A percentile compares a stretch with the other conserved stretches of the same genome.
These are phyloP conservation scores for Hansenula anomala DNA, from an alignment of 1,139 yeast genomes.

Conservation along the genomic window DNA sequence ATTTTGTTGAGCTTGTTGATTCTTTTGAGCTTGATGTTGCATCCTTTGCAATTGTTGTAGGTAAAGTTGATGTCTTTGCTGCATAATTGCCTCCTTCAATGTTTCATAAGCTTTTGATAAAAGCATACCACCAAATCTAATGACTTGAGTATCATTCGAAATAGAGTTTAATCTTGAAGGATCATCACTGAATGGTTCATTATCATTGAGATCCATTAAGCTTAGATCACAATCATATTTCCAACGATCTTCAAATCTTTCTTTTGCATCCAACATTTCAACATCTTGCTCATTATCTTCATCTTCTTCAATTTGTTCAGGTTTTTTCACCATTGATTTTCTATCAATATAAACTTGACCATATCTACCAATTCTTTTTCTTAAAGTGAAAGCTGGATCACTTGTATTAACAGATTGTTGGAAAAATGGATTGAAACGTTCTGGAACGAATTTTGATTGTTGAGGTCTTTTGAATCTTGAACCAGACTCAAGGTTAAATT, in stretches of 20 bases:
- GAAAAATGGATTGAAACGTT: slow-evolving; percentile 37
- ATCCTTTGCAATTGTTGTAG: slow-evolving; percentile 38
- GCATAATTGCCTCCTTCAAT: slow-evolving; percentile 39
- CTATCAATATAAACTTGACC: slow-evolving; percentile 75
- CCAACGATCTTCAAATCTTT: slow-evolving; percentile 68
- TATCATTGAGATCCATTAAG: slow-evolving; percentile 35
- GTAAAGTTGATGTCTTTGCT: slow-evolving; percentile 49
- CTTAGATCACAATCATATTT: slow-evolving; percentile 60
- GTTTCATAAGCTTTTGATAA: slow-evolving; percentile 81
- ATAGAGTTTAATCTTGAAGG: slow-evolving; percentile 75
- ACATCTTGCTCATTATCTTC: slow-evolving; percentile 20
- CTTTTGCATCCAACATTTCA: slow-evolving; percentile 37
- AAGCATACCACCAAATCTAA: slow-evolving; percentile 88
- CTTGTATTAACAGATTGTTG: slow-evolving; percentile 25
- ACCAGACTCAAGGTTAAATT: slow-evolving; percentile 22
- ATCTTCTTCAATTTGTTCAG: slow-evolving; percentile 26
- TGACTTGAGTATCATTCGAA: slow-evolving; percentile 81
- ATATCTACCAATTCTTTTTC: slow-evolving; percentile 74
- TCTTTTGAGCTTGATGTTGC: slow-evolving; percentile 16
- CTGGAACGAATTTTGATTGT: slow-evolving; percentile 24
- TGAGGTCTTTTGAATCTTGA: slow-evolving; percentile 21
- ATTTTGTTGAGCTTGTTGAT: slow-evolving; percentile 10
- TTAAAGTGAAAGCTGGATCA: slow-evolving; percentile 58
- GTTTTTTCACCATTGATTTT: slow-evolving; percentile 40
- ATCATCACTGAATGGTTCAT: slow-evolving; percentile 53